These are phyloP conservation scores for Kodamaea jinghongensis DNA, from an alignment of 805 yeast genomes.

Conservation along the genomic window DNA sequence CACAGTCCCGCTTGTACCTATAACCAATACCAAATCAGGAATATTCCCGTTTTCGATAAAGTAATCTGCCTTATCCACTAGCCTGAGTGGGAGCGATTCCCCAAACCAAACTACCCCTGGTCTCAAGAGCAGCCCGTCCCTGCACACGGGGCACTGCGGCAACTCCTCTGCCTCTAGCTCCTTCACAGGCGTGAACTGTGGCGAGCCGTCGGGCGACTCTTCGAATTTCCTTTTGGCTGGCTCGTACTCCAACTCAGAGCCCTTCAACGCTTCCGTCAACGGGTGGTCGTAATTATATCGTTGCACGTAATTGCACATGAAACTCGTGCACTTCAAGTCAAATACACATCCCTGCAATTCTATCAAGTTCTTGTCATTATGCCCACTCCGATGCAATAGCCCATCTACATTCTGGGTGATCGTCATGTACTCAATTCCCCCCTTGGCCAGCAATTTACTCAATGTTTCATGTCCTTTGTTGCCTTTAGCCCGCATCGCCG, in stretches of 20 bases:
- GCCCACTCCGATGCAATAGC: constrained; percentile 63
- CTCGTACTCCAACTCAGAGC: constrained; percentile 36
- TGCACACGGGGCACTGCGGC: constrained; percentile 77
- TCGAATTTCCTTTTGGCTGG: constrained; percentile 11
- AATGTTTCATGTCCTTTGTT: constrained; percentile 72
- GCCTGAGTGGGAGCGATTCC: constrained; percentile 70
- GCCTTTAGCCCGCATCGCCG: constrained; percentile 66
- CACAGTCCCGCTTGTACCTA: constrained; percentile 81
- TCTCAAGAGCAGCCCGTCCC: constrained; percentile 56
- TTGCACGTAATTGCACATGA: constrained; percentile 63
- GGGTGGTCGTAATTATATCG: constrained; percentile 55
- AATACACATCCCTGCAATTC: constrained; percentile 83
- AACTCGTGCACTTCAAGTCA: constrained; percentile 69
- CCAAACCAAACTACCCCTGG: constrained; percentile 97
- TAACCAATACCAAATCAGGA: constrained; percentile 74
- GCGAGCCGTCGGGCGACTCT: constrained; percentile 25
- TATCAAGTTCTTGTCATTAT: constrained; percentile 47
- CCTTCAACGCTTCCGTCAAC: constrained; percentile 49
- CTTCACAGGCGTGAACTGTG: constrained; percentile 49
- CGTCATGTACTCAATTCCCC: constrained; percentile 47
- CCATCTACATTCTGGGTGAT: constrained; percentile 87
- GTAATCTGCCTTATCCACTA: constrained; percentile 66
- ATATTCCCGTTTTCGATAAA: constrained; percentile 51
- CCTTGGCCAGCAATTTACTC: constrained; percentile 53
- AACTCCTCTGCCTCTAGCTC: constrained; percentile 48